Conservation (phyloP, 202 grass and related monocot species). For the Setaria viridis region DNA sequence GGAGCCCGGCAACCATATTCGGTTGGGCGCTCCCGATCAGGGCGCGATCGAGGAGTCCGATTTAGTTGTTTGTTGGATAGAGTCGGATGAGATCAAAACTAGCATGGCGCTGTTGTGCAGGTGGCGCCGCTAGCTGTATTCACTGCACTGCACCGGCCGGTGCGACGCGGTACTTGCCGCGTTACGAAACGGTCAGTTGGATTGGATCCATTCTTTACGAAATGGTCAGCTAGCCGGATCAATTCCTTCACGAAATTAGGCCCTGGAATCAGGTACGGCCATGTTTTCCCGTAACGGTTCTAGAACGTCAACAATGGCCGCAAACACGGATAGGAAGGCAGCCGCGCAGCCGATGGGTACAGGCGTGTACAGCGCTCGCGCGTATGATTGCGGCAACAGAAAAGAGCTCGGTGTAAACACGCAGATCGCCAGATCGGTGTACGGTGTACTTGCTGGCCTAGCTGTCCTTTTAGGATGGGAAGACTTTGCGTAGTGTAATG, state of each 20-base stretch:
- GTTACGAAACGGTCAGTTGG: neutral
- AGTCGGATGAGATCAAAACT: too few species aligned
- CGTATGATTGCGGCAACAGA: neutral
- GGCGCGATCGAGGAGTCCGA: too few species aligned
- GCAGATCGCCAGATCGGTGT: neutral
- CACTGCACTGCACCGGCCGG: neutral
- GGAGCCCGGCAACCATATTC: too few species aligned
- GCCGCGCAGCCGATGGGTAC: neutral
- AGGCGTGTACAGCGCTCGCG: neutral
- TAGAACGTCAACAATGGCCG: slow-evolving; percentile 18
- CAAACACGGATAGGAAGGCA: neutral
- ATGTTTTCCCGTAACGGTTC: neutral
- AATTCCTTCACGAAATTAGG: neutral
- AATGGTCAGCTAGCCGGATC: neutral
- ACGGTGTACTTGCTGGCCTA: slow-evolving; percentile 3
- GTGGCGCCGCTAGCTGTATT: neutral
- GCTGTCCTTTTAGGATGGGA: neutral
- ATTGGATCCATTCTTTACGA: neutral
- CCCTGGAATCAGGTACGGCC: neutral
- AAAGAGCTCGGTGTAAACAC: neutral
- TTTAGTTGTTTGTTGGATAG: too few species aligned
- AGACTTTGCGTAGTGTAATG: neutral
- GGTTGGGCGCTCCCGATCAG: too few species aligned
- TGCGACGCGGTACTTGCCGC: neutral
- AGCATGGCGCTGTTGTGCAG: neutral